A percentile compares a stretch with the other conserved stretches of the same genome.
These are phyloP conservation scores for Ganoderma lucidum DNA, from an alignment of 1,284 basidiomycete genomes.

Conservation along the genomic window DNA sequence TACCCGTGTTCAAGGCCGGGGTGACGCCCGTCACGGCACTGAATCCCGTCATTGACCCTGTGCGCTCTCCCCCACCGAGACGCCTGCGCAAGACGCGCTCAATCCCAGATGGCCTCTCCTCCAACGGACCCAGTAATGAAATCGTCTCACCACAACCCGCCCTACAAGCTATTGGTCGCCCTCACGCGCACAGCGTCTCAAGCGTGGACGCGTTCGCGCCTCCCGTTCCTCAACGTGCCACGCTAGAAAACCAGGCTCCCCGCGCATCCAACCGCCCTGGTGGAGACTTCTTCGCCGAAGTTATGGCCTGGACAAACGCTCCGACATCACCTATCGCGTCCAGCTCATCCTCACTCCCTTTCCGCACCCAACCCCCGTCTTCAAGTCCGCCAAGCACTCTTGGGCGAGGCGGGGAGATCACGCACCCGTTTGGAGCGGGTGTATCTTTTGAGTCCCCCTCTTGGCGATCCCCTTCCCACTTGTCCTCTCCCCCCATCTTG, in stretches of 20 bases:
- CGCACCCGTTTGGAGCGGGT: slow-evolving; percentile 70
- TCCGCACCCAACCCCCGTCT: slow-evolving; percentile 32
- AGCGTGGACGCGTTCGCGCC: slow-evolving; percentile 66
- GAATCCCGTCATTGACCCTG: slow-evolving; percentile 36
- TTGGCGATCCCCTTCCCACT: slow-evolving; percentile 48
- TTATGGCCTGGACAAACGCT: slow-evolving; percentile 64
- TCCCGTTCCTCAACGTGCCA: slow-evolving; percentile 22
- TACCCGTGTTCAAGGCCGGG: slow-evolving; percentile 59
- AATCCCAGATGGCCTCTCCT: slow-evolving; percentile 57
- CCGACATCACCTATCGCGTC: slow-evolving; percentile 48
- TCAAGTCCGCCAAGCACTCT: slow-evolving; percentile 23
- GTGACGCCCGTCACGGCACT: slow-evolving; percentile 37
- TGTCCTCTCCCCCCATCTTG: slow-evolving; percentile 56
- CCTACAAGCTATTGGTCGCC: slow-evolving; percentile 54
- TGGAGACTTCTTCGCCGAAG: slow-evolving; percentile 69
- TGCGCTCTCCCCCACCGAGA: slow-evolving; percentile 46
- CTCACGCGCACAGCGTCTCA: slow-evolving; percentile 81
- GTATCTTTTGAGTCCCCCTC: slow-evolving; percentile 68
- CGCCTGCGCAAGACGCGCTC: slow-evolving; percentile 75
- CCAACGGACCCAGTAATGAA: slow-evolving; percentile 10
- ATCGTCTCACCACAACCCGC: slow-evolving; percentile 34
- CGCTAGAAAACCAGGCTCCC: slow-evolving; percentile 10
- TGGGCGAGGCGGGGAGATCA: slow-evolving; percentile 39
- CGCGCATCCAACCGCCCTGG: slow-evolving; percentile 2
- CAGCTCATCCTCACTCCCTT: slow-evolving; percentile 40